phyloP scores from a whole-genome alignment of 345 rosid genomes.

The rapeseed (Brassica napus) region DNA sequence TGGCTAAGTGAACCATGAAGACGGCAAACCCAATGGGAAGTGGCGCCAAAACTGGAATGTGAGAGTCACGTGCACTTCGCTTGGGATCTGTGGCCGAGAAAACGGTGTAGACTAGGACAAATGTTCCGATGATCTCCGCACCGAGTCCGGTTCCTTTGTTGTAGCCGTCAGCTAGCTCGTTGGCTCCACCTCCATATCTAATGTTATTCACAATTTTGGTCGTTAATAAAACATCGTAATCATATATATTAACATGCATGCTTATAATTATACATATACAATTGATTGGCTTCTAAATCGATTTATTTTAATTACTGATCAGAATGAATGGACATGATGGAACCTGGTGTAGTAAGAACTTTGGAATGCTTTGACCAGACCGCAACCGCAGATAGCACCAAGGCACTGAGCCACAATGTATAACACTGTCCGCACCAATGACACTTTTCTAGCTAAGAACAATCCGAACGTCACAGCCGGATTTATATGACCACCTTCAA shows the following conservation, averaged over 20 bases:
- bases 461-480: constrained; percentile 69
- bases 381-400: constrained; percentile 67
- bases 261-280: background rate
- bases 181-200: constrained; percentile 56
- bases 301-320: background rate
- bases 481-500: constrained; percentile 58
- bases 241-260: background rate
- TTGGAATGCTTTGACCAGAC: constrained; percentile 65
- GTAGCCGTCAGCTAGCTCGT: constrained; percentile 49
- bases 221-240: constrained; percentile 1
- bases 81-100: constrained; percentile 71
- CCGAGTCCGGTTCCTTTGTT: constrained; percentile 53
- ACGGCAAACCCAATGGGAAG: constrained; percentile 97
- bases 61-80: constrained; percentile 58
- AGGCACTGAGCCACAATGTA: constrained; percentile 72
- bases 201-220: background rate
- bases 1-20: constrained; percentile 92
- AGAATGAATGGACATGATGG: background rate
- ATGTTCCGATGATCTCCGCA: constrained; percentile 58
- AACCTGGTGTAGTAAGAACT: constrained; percentile 55
- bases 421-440: constrained; percentile 52
- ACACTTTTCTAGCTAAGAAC: constrained; percentile 57
- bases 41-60: constrained; percentile 77
- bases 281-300: background rate
- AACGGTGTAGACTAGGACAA: constrained; percentile 59